Conservation (phyloP, 2,329 filamentous ascomycete species). For the Neopestalotiopsis sp. region DNA sequence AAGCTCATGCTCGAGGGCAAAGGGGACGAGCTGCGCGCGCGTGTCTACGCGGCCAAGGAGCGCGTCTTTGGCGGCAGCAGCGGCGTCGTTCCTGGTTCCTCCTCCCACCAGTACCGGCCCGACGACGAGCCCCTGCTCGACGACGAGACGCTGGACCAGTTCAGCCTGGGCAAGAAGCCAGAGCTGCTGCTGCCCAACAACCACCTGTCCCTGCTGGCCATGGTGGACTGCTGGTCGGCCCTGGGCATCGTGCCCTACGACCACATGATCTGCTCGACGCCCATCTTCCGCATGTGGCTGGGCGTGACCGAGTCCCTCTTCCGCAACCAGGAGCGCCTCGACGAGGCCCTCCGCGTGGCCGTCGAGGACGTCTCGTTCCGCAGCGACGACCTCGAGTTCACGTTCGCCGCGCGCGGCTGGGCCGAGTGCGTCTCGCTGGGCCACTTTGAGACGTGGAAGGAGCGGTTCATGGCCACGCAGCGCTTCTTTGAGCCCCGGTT, state of each 20-base stretch:
- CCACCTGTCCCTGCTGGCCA: conserved; percentile 89
- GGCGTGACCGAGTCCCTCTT: conserved; percentile 98
- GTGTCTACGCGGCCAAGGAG: conserved; percentile 70
- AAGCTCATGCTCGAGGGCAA: conserved; percentile 95
- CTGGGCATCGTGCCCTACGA: conserved; percentile 95
- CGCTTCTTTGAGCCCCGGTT: conserved; percentile 91
- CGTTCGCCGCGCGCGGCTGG: conserved; percentile 95
- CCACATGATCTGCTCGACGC: conserved; percentile 99
- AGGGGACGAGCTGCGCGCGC: conserved; percentile 70
- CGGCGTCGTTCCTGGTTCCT: conserved; percentile 36
- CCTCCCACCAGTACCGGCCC: conserved; percentile 58
- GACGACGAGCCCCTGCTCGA: conserved; percentile 73
- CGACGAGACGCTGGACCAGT: conserved; percentile 85
- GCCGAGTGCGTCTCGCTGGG: conserved; percentile 90
- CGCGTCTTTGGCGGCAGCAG: conserved; percentile 78
- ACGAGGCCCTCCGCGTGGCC: conserved; percentile 84
- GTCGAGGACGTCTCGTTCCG: conserved; percentile 90
- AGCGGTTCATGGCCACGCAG: conserved; percentile 90
- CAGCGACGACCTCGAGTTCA: conserved; percentile 96
- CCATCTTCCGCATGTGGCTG: conserved; percentile 94
- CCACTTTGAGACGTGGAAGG: conserved; percentile 90
- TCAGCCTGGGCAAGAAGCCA: conserved; percentile 75
- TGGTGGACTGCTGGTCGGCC: conserved; percentile 98
- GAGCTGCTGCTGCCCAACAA: conserved; percentile 81
- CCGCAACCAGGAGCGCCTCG: conserved; percentile 78